These are phyloP conservation scores for Pelargonium myrrhifolium DNA, from an alignment of 441 rosid genomes.

Conservation along the genomic window DNA sequence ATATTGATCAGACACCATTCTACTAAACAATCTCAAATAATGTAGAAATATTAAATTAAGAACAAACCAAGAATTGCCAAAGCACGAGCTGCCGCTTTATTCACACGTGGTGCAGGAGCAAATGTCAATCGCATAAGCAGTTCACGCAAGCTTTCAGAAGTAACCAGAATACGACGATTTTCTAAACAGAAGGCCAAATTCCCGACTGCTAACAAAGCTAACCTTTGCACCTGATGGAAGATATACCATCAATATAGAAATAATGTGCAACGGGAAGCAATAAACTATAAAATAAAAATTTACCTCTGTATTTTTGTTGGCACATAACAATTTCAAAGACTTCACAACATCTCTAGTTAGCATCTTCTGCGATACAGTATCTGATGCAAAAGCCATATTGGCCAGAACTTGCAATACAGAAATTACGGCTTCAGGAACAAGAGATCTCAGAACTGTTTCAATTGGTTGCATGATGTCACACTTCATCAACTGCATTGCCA, in stretches of 20 bases:
- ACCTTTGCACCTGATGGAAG: conserved; percentile 71
- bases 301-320: conserved; percentile 73
- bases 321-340: conserved; percentile 73
- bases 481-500: conserved; percentile 89
- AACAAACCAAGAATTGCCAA: conserved; percentile 91
- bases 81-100: conserved; percentile 96
- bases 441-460: conserved; percentile 71
- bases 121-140: conserved; percentile 75
- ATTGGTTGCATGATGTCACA: conserved; percentile 95
- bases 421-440: conserved; percentile 62
- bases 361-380: conserved; percentile 83
- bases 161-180: conserved; percentile 74
- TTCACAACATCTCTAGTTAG: conserved; percentile 70
- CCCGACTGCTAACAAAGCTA: conserved; percentile 84
- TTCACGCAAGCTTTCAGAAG: conserved; percentile 93
- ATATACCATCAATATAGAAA: conserved; percentile 21
- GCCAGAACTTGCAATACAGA: conserved; percentile 87
- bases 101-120: conserved; percentile 70
- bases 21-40: conserved; percentile 15
- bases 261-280: conserved; percentile 14
- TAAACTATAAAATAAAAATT: conserved; percentile 20
- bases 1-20: conserved; percentile 19
- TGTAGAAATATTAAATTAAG: conserved; percentile 14
- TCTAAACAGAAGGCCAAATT: conserved; percentile 92
- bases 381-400: conserved; percentile 80